Base-by-base conservation (phyloP, 139 green algal species). In the Picochlorum sp. region DNA sequence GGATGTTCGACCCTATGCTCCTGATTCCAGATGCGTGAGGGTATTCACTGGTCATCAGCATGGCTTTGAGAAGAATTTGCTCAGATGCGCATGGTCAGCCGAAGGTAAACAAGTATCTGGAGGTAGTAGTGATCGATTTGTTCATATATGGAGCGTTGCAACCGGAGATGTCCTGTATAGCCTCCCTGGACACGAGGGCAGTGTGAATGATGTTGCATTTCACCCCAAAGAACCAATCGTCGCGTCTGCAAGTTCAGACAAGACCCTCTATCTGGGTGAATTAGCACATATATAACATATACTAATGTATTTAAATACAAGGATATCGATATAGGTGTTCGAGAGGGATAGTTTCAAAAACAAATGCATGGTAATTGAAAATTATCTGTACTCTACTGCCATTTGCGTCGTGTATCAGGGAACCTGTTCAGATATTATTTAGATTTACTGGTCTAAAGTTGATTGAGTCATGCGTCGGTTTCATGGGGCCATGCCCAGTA, bases 161-260 rank as follows among this genome's bases (percentile, higher is more conserved):
- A 80, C 70, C 0, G 47, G 86, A 6, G 66, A 77, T 51, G 64
- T 96, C 56, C 57, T 83, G 64, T 97, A 96, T 77, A 82, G 83
- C 65, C 80, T 98, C 66, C 92, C 92, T 0, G 92, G 92, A 1
- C 92, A 98, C 82, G 81, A 68, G 5, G 92, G 92, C 45, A 85
- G 69, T 23, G 90, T 98, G 8, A 96, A 97, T 75, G 91, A 95
- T 70, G 83, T 83, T 13, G 84, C 80, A 14, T 98, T 97, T 73
- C 92, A 98, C 75, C 92, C 92, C n/a, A 88, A 81, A 45, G 86
- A 88, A 65, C 89, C 89, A 49, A 90, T 97, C 52, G 57, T 97
- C 1, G 88, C 55, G 6, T 90, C 79, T 4, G 83, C 72, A 14
- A 79, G 67, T 50, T 82, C 68, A 26, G 90, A 97, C 67, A 85